Base-by-base conservation (phyloP, 2,329 filamentous ascomycete genomes). In the Diaporthe sp. region DNA sequence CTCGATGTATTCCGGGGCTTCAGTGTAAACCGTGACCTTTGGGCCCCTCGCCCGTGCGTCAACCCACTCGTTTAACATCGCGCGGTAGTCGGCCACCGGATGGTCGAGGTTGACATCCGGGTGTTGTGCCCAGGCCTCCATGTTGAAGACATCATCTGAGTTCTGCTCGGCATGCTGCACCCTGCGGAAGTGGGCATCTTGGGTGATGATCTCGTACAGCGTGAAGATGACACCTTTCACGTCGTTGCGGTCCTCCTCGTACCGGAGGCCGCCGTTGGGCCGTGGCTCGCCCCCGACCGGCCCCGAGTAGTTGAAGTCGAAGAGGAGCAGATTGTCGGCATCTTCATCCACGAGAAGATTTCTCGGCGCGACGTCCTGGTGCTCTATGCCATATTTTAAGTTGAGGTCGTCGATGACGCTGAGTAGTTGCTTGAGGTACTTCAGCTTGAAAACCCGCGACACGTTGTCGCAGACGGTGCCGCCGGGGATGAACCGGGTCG, bases 371-470 rank as follows among this genome's bases (percentile, higher is more conserved):
- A 86, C 81, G 72, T 85, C 84, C 75, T 85, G 81, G 77, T 86
- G 84, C 60, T 78, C 76, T 57, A 86, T 81, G 42, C 84, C 83
- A 53, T 82, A 77, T 55, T 79, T 72, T 10, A 85, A 78, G 73
- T 86, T 85, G 37, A 86, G 77, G 53, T 82, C 81, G 72, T 86
- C 84, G 8, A 85, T 79, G 12, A 83, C 81, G 3, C 78, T 5
- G 0, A 80, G 81, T 1, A 86, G 81, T 74, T 86, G 85, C 42
- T 79, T 75, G 0, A 86, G 77, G 81, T 82, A 86, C 68, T 81
- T 49, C 1, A 86, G 78, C 75, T 79, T 81, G 70, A 85, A 86
- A 1, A 80, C 71, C 17, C 82, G 79, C 2, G 79, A 79, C 49
- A 55, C 77, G 71, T 81, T 83, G n/a, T 81, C 78, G 4, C 78